Conservation (phyloP, 2,329 filamentous ascomycete species). For the Aspergillus sp. region DNA sequence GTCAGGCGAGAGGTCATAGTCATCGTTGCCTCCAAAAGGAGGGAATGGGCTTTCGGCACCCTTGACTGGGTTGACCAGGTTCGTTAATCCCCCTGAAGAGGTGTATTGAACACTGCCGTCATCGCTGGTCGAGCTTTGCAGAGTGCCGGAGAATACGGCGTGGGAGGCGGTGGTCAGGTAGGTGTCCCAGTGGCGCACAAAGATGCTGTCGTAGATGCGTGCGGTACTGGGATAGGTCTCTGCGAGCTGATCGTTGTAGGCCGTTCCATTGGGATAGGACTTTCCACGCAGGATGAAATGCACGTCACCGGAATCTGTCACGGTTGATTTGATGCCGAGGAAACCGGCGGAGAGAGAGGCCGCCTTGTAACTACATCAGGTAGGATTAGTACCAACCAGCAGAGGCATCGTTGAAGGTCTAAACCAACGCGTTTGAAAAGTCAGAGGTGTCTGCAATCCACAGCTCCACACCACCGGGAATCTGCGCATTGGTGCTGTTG, state of each 20-base stretch:
- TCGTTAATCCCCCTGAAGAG: conserved; percentile 59
- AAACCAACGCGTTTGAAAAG: conserved; percentile 36
- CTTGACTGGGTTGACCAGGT: conserved; percentile 42
- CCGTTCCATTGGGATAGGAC: conserved; percentile 67
- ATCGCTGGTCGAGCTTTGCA: conserved; percentile 40
- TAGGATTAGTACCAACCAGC: background rate
- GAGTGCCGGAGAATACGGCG: conserved; percentile 70
- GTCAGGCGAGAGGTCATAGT: conserved; percentile 67
- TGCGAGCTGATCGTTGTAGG: conserved; percentile 67
- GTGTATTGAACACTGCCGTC: conserved; percentile 41
- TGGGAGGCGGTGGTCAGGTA: conserved; percentile 70
- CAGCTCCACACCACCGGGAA: conserved; percentile 43
- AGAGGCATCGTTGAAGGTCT: too few species aligned
- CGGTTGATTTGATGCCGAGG: conserved; percentile 42
- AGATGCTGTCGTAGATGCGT: conserved; percentile 72
- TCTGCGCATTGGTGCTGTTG: conserved; percentile 47
- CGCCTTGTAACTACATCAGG: conserved; percentile 37
- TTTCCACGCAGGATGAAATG: conserved; percentile 60
- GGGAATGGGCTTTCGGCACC: conserved; percentile 49
- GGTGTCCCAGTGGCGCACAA: conserved; percentile 81
- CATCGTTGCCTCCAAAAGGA: conserved; percentile 76
- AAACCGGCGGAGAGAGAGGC: conserved; percentile 41
- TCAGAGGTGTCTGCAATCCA: conserved; percentile 40
- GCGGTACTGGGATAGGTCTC: conserved; percentile 64
- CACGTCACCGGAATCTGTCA: conserved; percentile 46